phyloP scores from a whole-genome alignment of 345 rosid genomes.

The Trapa incisa region DNA sequence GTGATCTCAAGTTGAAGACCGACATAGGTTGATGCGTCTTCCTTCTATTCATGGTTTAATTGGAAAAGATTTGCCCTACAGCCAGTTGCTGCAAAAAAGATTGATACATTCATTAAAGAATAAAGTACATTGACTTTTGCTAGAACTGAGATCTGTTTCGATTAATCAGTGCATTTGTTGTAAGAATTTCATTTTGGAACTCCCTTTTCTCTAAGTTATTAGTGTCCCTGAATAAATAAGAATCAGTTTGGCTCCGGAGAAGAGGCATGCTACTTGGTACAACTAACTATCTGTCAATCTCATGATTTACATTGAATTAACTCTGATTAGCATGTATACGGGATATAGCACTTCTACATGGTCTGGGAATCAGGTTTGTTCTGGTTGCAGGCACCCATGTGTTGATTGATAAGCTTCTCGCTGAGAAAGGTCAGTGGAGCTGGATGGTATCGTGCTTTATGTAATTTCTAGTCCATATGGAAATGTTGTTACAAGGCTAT shows the following conservation, averaged over 20 bases:
- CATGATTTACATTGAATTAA: neutral
- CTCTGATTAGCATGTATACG: slow-evolving; percentile 16
- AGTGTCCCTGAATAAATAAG: neutral
- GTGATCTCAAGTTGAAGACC: neutral
- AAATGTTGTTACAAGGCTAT: neutral
- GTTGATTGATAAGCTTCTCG: slow-evolving; percentile 72
- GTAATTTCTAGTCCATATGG: neutral
- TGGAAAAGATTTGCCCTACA: too few species aligned
- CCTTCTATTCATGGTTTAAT: too few species aligned
- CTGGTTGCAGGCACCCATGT: slow-evolving; percentile 79
- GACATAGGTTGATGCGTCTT: too few species aligned
- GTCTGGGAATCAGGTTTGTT: slow-evolving; percentile 69
- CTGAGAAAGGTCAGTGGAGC: slow-evolving; percentile 53
- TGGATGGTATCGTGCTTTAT: neutral
- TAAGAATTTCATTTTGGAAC: neutral
- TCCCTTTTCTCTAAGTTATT: neutral
- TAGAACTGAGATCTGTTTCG: neutral
- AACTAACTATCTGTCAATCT: neutral
- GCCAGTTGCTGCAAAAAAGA: too few species aligned
- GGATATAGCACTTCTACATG: slow-evolving; percentile 94
- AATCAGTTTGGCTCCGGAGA: neutral
- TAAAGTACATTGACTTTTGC: neutral
- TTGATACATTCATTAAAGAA: too few species aligned
- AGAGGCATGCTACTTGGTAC: neutral
- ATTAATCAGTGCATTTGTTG: neutral